Evolutionary conservation across 768 basidiomycete species (phyloP).

Genomic region (Suillus lakei): DNA sequence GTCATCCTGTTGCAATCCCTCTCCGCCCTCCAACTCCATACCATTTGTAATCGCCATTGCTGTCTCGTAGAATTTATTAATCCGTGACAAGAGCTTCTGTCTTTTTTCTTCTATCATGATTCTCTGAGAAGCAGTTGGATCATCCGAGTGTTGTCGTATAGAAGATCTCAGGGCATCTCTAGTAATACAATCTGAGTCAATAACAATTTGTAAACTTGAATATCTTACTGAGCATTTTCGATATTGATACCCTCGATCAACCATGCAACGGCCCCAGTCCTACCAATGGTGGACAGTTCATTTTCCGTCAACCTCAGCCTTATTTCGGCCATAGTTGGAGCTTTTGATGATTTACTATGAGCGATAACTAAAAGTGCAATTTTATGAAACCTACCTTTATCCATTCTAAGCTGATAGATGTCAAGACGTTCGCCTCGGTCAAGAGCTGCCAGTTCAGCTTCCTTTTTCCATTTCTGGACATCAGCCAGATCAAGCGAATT

Average conservation of each 20-base stretch:
- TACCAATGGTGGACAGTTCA: not conserved
- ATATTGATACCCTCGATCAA: slow-evolving; percentile 9
- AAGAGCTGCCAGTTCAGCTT: not conserved
- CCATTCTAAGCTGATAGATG: slow-evolving; percentile 6
- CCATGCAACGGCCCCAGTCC: slow-evolving; percentile 8
- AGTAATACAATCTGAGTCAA: not conserved
- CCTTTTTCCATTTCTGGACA: not conserved
- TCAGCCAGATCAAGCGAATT: not conserved
- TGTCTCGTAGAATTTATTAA: not conserved
- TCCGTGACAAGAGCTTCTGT: slow-evolving; percentile 1
- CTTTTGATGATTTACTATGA: not conserved
- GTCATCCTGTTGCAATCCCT: not conserved
- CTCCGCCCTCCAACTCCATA: not conserved
- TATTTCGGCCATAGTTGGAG: slow-evolving; percentile 10
- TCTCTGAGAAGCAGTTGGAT: slow-evolving; percentile 10
- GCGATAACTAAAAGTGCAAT: not conserved
- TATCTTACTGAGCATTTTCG: slow-evolving; percentile 12
- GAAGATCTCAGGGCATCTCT: slow-evolving; percentile 8
- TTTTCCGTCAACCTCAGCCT: slow-evolving; percentile 1
- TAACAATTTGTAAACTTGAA: not conserved
- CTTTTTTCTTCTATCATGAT: slow-evolving; percentile 1
- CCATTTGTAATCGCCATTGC: not conserved
- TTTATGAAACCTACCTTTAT: slow-evolving; percentile 3
- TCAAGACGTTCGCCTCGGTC: slow-evolving; percentile 1
- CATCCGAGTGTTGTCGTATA: not conserved